These are phyloP conservation scores for Penicillium hesseltinei DNA, from an alignment of 2,329 filamentous ascomycete species.

Conservation along the genomic window DNA sequence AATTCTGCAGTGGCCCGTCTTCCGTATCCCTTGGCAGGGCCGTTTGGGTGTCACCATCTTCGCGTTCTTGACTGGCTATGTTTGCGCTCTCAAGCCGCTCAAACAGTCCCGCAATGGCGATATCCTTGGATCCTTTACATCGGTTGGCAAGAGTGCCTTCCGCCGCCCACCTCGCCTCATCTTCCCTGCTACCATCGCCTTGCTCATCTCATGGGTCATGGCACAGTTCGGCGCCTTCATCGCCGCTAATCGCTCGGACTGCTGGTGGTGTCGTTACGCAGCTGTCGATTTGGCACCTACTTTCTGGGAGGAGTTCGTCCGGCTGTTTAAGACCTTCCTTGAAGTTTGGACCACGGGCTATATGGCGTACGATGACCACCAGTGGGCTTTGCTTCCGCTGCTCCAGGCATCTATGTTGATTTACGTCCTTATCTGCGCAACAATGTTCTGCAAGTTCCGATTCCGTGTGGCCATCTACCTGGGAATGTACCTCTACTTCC, in stretches of 20 bases:
- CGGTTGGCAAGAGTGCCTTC: conserved; percentile 55
- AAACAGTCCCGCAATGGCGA: conserved; percentile 52
- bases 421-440: conserved; percentile 49
- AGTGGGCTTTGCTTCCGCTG: conserved; percentile 55
- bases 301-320: conserved; percentile 45
- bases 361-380: conserved; percentile 55
- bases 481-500: conserved; percentile 50
- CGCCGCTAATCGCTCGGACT: conserved; percentile 49
- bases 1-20: conserved; percentile 51
- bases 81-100: conserved; percentile 56
- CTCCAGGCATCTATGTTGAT: conserved; percentile 53
- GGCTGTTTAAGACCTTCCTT: conserved; percentile 49
- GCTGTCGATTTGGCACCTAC: conserved; percentile 46
- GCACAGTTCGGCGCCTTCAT: conserved; percentile 51
- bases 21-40: conserved; percentile 55
- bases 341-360: conserved; percentile 52
- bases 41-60: conserved; percentile 57
- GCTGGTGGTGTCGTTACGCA: conserved; percentile 53
- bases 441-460: conserved; percentile 47
- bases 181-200: conserved; percentile 52
- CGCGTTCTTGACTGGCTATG: conserved; percentile 56
- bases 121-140: conserved; percentile 44
- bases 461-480: conserved; percentile 49
- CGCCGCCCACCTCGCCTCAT: conserved; percentile 53
- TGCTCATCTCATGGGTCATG: conserved; percentile 51